Base-by-base conservation (phyloP, 345 rosid genomes). In the Limnanthes douglasii region DNA sequence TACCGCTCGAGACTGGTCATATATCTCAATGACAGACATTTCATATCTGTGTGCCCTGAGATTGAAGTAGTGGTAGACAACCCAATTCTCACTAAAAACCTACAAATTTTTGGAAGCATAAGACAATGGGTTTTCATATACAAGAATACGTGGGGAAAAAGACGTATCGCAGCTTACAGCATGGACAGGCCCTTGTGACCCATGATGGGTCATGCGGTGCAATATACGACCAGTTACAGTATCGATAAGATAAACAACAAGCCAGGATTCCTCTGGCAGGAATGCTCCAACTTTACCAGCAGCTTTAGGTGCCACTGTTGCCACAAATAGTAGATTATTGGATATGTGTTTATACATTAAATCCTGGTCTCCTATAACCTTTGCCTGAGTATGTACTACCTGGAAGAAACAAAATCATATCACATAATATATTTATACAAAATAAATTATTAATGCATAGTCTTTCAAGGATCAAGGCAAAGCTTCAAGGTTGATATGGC, bases 381-480 rank as follows among this genome's bases (percentile, higher is more conserved):
- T 92, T 45, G 96, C 96, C 70, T 85, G 99, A 48, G 96, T 92
- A 50, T 85, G 99, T 48, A 92, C 86, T 39, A 81, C 99, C 99
- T 90, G 61, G 31, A 50, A 51, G 54, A 25, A n/a, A n/a, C n/a
- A 40, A 41, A 17, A 24, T 13, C 21, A 21, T 8, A 26, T 3
- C n/a, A 26, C 30, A 28, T 28, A n/a, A n/a, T n/a, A n/a, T n/a
- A n/a, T n/a, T n/a, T n/a, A n/a, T n/a, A n/a, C n/a, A n/a, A n/a
- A n/a, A n/a, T n/a, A n/a, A n/a, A n/a, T n/a, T n/a, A n/a, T n/a
- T n/a, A n/a, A n/a, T n/a, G n/a, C n/a, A n/a, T n/a, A n/a, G n/a
- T n/a, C n/a, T n/a, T n/a, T n/a, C n/a, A n/a, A n/a, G n/a, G n/a
- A n/a, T n/a, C n/a, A n/a, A n/a, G n/a, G n/a, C n/a, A 17, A 21